Conservation (phyloP, 177 flowering plant genomes). For the Tripterygium wilfordii region DNA sequence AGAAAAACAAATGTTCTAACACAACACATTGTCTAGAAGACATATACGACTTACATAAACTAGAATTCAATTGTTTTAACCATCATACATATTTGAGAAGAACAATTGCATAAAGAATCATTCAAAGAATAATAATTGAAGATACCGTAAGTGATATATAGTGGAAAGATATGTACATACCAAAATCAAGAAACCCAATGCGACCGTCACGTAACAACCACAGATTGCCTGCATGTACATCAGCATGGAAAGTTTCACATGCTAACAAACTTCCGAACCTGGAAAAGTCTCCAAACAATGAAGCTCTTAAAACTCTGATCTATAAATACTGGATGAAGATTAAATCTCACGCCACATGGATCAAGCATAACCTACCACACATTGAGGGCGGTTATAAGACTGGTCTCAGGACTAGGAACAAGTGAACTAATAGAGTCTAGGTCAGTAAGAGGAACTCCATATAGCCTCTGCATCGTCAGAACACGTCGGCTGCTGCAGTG, state of each 20-base stretch:
- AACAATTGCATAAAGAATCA: too few relatives aligned
- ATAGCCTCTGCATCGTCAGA: constrained; percentile 92
- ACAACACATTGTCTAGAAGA: too few relatives aligned
- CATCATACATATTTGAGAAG: too few relatives aligned
- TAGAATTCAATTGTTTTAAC: too few relatives aligned
- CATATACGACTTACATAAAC: too few relatives aligned
- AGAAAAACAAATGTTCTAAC: too few relatives aligned
- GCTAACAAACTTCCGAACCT: constrained; percentile 99
- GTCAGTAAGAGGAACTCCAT: constrained; percentile 98
- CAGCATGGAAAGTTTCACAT: constrained; percentile 94
- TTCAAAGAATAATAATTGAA: background rate
- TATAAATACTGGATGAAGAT: constrained; percentile 1
- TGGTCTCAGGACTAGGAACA: constrained; percentile 79
- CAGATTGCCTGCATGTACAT: constrained; percentile 96
- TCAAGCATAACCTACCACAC: constrained; percentile 59
- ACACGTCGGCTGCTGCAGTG: constrained; percentile 67
- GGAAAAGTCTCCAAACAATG: constrained; percentile 12
- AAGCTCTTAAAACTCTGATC: background rate
- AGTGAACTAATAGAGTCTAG: constrained; percentile 84
- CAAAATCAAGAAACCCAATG: constrained; percentile 94
- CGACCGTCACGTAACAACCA: constrained; percentile 96
- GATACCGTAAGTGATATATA: background rate
- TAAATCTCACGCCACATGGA: background rate
- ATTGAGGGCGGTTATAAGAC: constrained; percentile 90
- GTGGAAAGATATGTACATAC: constrained; percentile 26